Base-by-base conservation (phyloP, 1,284 basidiomycete genomes). In the Naganishia sp. region DNA sequence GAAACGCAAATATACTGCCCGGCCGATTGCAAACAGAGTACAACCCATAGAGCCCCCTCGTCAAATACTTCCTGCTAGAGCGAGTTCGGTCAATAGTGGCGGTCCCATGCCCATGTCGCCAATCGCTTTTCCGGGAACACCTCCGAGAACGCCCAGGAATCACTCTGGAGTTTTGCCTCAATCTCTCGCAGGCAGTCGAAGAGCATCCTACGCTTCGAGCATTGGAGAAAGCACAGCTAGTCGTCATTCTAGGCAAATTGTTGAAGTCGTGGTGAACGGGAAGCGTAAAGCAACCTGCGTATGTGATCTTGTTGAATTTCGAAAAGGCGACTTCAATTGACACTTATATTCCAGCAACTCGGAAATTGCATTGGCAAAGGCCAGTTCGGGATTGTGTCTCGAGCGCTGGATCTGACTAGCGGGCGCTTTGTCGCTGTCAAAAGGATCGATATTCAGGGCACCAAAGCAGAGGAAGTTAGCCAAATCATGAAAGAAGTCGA, bases 341-440 rank as follows among this genome's bases (percentile, higher is more conserved):
- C 31, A 49, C 21, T 28, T 11, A n/a, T 15, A n/a, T 42, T 54
- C 58, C 65, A 94, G 92, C 91, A 94, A 90, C 82, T 96, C 21
- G 93, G 93, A 42, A 94, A 96, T 77, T 94, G 92, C 78, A 95
- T 98, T 70, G 94, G 94, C 3, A 87, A 90, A 60, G 94, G 94
- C 7, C 94, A 98, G 80, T 98, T 97, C 77, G 94, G 94, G 25
- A 87, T 92, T 13, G 94, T 97, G 9, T 97, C 95, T 78, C 87
- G 92, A 21, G 94, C 94, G 5, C 83, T 98, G 66, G 94, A 97
- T 77, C 81, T 96, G 73, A 90, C 89, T 71, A 92, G 88, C 2
- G 94, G 92, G 39, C 90, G 94, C 79, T 94, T 92, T 86, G 92
- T 94, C 23, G 94, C 94, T 23, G 91, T 96, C 67, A 96, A 96